phyloP scores from a whole-genome alignment of 495 filamentous ascomycete species.

The Pseudevernia furfuracea region DNA sequence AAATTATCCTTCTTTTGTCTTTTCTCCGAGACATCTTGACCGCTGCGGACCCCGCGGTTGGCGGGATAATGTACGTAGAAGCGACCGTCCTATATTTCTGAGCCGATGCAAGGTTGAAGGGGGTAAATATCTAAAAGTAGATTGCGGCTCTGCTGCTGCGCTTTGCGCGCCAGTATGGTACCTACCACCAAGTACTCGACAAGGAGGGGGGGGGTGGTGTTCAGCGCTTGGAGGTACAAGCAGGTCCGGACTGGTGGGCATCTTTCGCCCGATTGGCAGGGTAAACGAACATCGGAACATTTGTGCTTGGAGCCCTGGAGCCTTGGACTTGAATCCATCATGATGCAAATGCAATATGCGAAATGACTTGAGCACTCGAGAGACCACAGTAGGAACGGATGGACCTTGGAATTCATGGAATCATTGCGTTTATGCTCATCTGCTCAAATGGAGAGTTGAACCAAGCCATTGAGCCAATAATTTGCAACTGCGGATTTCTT shows the following conservation, averaged over 20 bases:
- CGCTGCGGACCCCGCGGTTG: not conserved
- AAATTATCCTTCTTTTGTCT: not conserved
- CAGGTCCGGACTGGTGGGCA: not conserved
- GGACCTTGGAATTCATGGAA: not conserved
- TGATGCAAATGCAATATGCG: not conserved
- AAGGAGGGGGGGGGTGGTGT: not conserved
- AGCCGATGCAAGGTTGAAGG: not conserved
- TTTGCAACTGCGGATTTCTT: not conserved
- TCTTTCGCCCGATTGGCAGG: conserved; percentile 2
- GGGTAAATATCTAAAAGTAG: not conserved
- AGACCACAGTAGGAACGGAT: not conserved
- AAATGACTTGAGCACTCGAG: not conserved
- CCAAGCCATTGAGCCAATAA: not conserved
- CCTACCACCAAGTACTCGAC: too few species aligned
- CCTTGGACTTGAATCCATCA: not conserved
- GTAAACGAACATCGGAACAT: not conserved
- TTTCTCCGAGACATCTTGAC: not conserved
- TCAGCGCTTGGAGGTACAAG: not conserved
- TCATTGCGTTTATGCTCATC: not conserved
- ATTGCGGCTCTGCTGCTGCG: conserved; percentile 3
- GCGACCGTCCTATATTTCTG: not conserved
- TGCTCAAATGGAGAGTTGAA: not conserved
- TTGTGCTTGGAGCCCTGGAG: too few species aligned
- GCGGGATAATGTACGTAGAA: not conserved
- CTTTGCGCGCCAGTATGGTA: not conserved